Evolutionary conservation across 805 yeast species (phyloP).

Genomic region (Zygotorulaspora florentina): DNA sequence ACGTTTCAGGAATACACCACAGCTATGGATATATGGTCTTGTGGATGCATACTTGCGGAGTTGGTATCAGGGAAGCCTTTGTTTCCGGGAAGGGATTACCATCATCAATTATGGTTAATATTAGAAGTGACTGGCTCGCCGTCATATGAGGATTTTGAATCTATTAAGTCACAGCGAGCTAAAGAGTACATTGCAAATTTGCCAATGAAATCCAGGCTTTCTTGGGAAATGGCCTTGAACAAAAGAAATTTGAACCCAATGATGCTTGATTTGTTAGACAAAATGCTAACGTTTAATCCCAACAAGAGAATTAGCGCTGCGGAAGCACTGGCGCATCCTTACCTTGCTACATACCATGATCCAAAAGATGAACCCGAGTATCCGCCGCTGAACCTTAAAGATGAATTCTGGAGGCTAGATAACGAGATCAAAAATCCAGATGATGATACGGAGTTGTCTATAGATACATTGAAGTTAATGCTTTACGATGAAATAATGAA

Average conservation of each 20-base stretch:
- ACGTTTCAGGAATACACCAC: conserved; percentile 67
- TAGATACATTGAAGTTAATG: conserved; percentile 69
- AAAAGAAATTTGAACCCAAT: conserved; percentile 37
- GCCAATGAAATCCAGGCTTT: conserved; percentile 55
- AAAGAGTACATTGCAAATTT: conserved; percentile 69
- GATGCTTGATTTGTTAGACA: conserved; percentile 61
- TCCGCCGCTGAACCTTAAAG: conserved; percentile 35
- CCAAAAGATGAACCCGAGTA: conserved; percentile 65
- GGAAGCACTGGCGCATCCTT: conserved; percentile 73
- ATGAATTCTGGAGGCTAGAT: conserved; percentile 41
- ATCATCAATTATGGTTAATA: conserved; percentile 61
- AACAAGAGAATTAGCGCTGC: conserved; percentile 67
- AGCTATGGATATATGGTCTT: conserved; percentile 77
- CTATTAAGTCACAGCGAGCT: conserved; percentile 70
- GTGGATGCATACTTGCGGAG: conserved; percentile 75
- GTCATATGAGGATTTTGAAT: conserved; percentile 64
- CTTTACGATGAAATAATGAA: conserved; percentile 77
- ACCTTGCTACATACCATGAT: conserved; percentile 61
- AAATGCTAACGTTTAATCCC: conserved; percentile 69
- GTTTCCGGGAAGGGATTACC: conserved; percentile 73
- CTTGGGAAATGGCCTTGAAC: conserved; percentile 36
- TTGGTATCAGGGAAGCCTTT: conserved; percentile 57
- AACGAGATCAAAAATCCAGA: conserved; percentile 32
- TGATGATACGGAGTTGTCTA: conserved; percentile 67
- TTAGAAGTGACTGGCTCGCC: conserved; percentile 73